These are phyloP conservation scores for Datisca glomerata DNA, from an alignment of 306 rosid species.

Conservation along the genomic window DNA sequence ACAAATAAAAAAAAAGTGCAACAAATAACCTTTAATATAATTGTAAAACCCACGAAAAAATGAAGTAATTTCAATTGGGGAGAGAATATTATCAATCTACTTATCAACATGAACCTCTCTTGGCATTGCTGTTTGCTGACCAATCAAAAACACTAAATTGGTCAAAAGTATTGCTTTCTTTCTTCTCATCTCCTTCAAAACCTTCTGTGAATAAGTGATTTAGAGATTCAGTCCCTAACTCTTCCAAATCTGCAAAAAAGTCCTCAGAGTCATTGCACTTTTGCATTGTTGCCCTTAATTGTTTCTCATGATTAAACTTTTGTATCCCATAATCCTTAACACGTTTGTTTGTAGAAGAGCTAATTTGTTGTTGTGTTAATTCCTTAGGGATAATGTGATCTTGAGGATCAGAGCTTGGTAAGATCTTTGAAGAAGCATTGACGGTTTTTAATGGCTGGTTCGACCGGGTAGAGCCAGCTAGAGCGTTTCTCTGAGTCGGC, in stretches of 20 bases:
- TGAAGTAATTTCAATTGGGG: too few relatives aligned
- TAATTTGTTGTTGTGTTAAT: slow-evolving; percentile 11
- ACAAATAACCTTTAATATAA: too few relatives aligned
- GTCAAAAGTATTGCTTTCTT: slow-evolving; percentile 18
- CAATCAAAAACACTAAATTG: slow-evolving; percentile 63
- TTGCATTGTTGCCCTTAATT: slow-evolving; percentile 28
- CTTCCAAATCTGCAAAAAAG: slow-evolving; percentile 65
- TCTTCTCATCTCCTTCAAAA: slow-evolving; percentile 27
- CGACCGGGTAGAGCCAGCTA: slow-evolving; percentile 79
- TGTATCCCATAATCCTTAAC: slow-evolving; percentile 50
- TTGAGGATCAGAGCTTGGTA: slow-evolving; percentile 8
- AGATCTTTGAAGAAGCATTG: slow-evolving; percentile 13
- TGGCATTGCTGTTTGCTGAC: slow-evolving; percentile 25
- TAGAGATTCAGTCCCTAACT: slow-evolving; percentile 56
- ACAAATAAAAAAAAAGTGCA: too few relatives aligned
- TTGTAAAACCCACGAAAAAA: too few relatives aligned
- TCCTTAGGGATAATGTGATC: slow-evolving; percentile 14
- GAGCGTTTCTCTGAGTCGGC: slow-evolving; percentile 93
- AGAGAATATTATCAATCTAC: not conserved
- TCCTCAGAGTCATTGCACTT: slow-evolving; percentile 25
- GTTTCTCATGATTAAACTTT: slow-evolving; percentile 38
- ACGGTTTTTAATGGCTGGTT: slow-evolving; percentile 40
- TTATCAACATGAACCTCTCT: not conserved
- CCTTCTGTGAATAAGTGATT: slow-evolving; percentile 47
- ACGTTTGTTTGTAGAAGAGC: slow-evolving; percentile 11